A percentile compares a stretch with the other conserved stretches of the same genome.
These are phyloP conservation scores for Breviolum minutum DNA, from an alignment of 73 alveolate genomes.

Conservation along the genomic window DNA sequence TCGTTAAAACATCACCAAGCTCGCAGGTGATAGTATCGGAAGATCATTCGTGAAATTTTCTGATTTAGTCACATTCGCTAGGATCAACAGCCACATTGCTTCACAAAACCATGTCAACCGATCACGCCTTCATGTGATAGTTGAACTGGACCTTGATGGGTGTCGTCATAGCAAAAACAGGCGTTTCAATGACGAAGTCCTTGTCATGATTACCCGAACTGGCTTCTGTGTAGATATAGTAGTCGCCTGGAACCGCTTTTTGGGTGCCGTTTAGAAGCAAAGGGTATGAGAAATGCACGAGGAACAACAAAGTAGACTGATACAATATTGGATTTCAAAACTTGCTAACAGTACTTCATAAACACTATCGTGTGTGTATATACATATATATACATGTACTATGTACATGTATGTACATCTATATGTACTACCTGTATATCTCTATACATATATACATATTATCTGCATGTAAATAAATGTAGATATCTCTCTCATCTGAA, in stretches of 20 bases:
- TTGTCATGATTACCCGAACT: slow-evolving; percentile 32
- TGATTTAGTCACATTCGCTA: background rate
- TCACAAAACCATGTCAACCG: background rate
- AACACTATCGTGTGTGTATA: too few relatives aligned
- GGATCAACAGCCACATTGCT: background rate
- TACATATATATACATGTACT: too few relatives aligned
- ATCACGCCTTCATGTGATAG: slow-evolving; percentile 24
- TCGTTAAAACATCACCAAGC: background rate
- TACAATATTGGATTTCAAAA: too few relatives aligned
- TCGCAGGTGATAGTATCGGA: background rate
- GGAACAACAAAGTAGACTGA: too few relatives aligned
- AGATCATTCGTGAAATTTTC: background rate
- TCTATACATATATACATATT: too few relatives aligned
- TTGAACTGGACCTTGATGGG: background rate
- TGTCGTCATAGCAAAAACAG: background rate
- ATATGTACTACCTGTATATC: too few relatives aligned
- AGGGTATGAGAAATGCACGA: too few relatives aligned
- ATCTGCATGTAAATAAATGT: too few relatives aligned
- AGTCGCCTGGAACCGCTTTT: background rate
- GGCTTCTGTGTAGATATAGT: slow-evolving; percentile 56
- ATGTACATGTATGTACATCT: too few relatives aligned
- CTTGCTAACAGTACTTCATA: too few relatives aligned
- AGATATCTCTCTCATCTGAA: too few relatives aligned
- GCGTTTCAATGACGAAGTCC: slow-evolving; percentile 20
- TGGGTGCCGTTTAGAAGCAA: background rate